Evolutionary conservation across 192 early-diverging fungal species (phyloP), one percentile per base, ranked within the genome.

Genomic region (Phycomyces nitens): DNA sequence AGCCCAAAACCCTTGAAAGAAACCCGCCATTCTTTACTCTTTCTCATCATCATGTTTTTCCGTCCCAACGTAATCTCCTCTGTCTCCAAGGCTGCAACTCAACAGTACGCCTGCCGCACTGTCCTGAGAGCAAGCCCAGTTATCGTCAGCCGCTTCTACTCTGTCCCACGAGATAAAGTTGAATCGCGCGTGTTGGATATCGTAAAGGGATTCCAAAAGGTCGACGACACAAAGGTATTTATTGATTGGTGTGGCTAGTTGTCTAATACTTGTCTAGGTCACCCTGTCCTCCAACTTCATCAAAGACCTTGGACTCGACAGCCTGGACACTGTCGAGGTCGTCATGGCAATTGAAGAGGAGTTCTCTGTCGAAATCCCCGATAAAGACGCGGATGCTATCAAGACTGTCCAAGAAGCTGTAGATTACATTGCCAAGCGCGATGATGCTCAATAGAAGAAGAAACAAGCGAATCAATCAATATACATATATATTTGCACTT

Each of bases 271-370:
- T 34, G 7, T 34, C 7, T 81, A 98, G 97, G 74, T 99, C 40
- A 73, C 90, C 39, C 79, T 90, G 62, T 73, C 86, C 53, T 84
- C 97, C 14, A 85, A 90, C 74, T 99, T 99, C 76, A 80, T 86
- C 76, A 88, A 88, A 68, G 97, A 97, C 73, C 89, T 99, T 64
- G 93, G 93, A 12, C 80, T 99, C 54, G 97, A 99, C 78, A 91
- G 88, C 72, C 84, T 99, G 61, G 97, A 97, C 79, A 91, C 94
- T 56, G 94, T 99, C 23, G 97, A 99, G 80, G 93, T 99, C 55
- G 95, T 96, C 57, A 97, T 99, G 95, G 95, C 96, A 60, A 89
- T 99, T 65, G 97, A 99, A 80, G 97, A 99, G 73, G 97, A 99
- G 79, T 99, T 99, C 80, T 94, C 90, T 70, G 88, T 99, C 60